These are phyloP conservation scores for Candida andamanensis DNA, from an alignment of 805 yeast species.

Conservation along the genomic window DNA sequence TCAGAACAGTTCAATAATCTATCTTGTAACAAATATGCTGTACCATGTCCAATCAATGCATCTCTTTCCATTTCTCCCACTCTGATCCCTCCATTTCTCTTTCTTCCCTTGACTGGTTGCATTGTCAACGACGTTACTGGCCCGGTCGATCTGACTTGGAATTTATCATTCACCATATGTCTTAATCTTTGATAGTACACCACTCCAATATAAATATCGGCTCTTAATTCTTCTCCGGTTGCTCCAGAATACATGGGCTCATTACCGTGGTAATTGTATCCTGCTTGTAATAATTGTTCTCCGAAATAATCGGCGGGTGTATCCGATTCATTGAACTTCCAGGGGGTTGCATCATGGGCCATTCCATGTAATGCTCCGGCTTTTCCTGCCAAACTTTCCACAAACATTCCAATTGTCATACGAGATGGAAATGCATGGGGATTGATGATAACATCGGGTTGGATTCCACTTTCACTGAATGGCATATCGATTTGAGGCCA, in stretches of 20 bases:
- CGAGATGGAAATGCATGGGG: slow-evolving; percentile 99
- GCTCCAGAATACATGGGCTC: slow-evolving; percentile 99
- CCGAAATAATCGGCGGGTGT: slow-evolving; percentile 98
- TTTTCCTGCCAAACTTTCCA: slow-evolving; percentile 96
- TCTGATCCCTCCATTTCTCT: slow-evolving; percentile 98
- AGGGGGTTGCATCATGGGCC: slow-evolving; percentile 96
- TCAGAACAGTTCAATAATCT: slow-evolving; percentile 93
- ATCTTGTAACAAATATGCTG: slow-evolving; percentile 91
- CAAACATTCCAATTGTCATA: slow-evolving; percentile 99
- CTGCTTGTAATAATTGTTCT: slow-evolving; percentile 80
- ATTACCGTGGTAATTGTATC: slow-evolving; percentile 96
- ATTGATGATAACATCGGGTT: slow-evolving; percentile 95
- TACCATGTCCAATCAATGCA: slow-evolving; percentile 97
- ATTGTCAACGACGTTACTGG: slow-evolving; percentile 94
- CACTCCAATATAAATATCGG: slow-evolving; percentile 93
- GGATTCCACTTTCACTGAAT: slow-evolving; percentile 91
- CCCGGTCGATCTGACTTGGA: slow-evolving; percentile 98
- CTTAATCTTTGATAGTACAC: slow-evolving; percentile 97
- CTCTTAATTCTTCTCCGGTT: slow-evolving; percentile 95
- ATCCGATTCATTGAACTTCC: slow-evolving; percentile 85
- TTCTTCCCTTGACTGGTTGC: slow-evolving; percentile 99
- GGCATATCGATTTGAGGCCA: slow-evolving; percentile 99
- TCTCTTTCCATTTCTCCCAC: slow-evolving; percentile 99
- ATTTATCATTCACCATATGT: slow-evolving; percentile 99
- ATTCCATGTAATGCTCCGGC: slow-evolving; percentile 97